Percentiles rank a stretch among this genome's conserved stretches.
Evolutionary conservation across 805 yeast species (phyloP).

Genomic region (Ogataea chonburiensis): DNA sequence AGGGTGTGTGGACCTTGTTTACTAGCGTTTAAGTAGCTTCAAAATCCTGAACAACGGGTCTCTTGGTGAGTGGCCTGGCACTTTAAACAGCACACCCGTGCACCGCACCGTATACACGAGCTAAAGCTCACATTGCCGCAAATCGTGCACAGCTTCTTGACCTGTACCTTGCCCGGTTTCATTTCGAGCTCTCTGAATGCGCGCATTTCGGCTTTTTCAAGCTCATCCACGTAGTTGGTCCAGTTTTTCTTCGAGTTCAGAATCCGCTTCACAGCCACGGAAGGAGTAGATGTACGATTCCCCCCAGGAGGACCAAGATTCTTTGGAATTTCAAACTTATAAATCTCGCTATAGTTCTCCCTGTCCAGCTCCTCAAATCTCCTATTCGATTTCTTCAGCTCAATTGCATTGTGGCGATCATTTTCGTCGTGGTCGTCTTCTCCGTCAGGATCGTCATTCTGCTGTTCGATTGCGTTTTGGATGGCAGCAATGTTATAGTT

Average conservation of each 20-base stretch:
- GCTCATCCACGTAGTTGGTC: slow-evolving; percentile 42
- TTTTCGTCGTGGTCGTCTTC: slow-evolving; percentile 32
- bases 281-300: slow-evolving; percentile 24
- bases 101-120: slow-evolving; percentile 41
- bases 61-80: slow-evolving; percentile 43
- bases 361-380: slow-evolving; percentile 42
- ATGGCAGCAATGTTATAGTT: slow-evolving; percentile 35
- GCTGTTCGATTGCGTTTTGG: slow-evolving; percentile 31
- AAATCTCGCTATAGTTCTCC: slow-evolving; percentile 42
- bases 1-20: slow-evolving; percentile 73
- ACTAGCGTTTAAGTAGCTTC: slow-evolving; percentile 45
- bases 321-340: slow-evolving; percentile 40
- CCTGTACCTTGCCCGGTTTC: slow-evolving; percentile 32
- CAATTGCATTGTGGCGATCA: slow-evolving; percentile 26
- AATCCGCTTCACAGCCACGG: slow-evolving; percentile 39
- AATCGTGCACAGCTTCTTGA: slow-evolving; percentile 44
- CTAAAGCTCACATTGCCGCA: slow-evolving; percentile 45
- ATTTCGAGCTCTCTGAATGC: slow-evolving; percentile 34
- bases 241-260: slow-evolving; percentile 41
- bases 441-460: slow-evolving; percentile 29
- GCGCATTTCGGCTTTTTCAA: slow-evolving; percentile 36
- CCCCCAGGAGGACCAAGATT: slow-evolving; percentile 18
- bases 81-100: slow-evolving; percentile 42
- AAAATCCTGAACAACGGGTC: slow-evolving; percentile 41
- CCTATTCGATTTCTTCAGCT: slow-evolving; percentile 37